phyloP scores from a whole-genome alignment of 1,139 yeast genomes.

The Hyphopichia fennica region DNA sequence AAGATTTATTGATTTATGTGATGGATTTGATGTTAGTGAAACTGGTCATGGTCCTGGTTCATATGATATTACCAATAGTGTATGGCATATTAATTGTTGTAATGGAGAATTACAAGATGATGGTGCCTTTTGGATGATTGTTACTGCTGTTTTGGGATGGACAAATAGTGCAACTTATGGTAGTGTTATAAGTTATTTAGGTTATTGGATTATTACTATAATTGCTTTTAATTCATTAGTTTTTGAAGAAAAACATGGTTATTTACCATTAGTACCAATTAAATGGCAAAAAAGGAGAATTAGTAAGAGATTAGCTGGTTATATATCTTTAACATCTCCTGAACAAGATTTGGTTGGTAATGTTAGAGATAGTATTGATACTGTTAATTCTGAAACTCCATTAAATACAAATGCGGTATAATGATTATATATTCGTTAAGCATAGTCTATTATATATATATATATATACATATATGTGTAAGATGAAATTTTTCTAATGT shows the following conservation, averaged over 20 bases:
- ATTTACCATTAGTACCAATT: slow-evolving; percentile 48
- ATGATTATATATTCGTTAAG: not conserved
- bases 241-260: slow-evolving; percentile 32
- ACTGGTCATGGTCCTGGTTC: slow-evolving; percentile 52
- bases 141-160: slow-evolving; percentile 49
- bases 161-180: slow-evolving; percentile 51
- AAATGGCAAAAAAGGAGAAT: slow-evolving; percentile 55
- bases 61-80: slow-evolving; percentile 38
- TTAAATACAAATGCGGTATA: no score
- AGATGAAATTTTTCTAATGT: not conserved
- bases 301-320: slow-evolving; percentile 34
- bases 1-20: slow-evolving; percentile 39
- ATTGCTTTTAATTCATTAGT: slow-evolving; percentile 23
- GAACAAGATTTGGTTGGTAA: slow-evolving; percentile 5
- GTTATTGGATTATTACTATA: slow-evolving; percentile 38
- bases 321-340: slow-evolving; percentile 7
- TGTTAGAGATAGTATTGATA: slow-evolving; percentile 25
- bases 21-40: slow-evolving; percentile 47
- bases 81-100: slow-evolving; percentile 52
- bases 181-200: slow-evolving; percentile 37
- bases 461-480: not conserved
- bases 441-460: not conserved
- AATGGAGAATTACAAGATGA: slow-evolving; percentile 46
- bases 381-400: slow-evolving; percentile 28
- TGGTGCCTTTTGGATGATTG: slow-evolving; percentile 46